Conservation (phyloP, 768 basidiomycete genomes). For the Leccinum uliginosum region DNA sequence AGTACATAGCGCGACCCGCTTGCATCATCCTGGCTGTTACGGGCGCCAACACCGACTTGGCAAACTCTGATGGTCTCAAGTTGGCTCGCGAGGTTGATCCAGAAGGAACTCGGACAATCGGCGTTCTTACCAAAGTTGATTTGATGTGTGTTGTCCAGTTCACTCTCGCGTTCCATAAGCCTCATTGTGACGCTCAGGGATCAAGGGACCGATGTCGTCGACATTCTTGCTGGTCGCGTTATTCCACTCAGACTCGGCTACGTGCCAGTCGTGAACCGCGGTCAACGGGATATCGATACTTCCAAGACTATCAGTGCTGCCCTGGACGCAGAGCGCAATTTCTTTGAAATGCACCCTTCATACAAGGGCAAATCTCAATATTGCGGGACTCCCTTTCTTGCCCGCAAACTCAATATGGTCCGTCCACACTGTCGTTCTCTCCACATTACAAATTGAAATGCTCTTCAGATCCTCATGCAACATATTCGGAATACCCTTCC, state of each 20-base stretch:
- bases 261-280: constrained; percentile 97
- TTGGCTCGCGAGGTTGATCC: constrained; percentile 96
- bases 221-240: constrained; percentile 95
- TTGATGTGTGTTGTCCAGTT: constrained; percentile 68
- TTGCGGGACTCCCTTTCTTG: constrained; percentile 96
- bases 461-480: constrained; percentile 89
- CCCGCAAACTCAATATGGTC: constrained; percentile 92
- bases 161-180: not conserved
- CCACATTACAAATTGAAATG: not conserved
- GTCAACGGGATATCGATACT: constrained; percentile 93
- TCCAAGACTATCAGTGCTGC: constrained; percentile 82
- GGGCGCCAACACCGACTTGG: constrained; percentile 93
- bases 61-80: constrained; percentile 97
- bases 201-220: constrained; percentile 95
- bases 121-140: constrained; percentile 97
- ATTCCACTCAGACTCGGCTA: constrained; percentile 96
- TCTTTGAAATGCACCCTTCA: constrained; percentile 91
- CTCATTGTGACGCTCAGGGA: constrained; percentile 57
- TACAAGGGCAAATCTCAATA: constrained; percentile 94
- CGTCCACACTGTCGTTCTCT: constrained; percentile 18
- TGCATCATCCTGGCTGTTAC: constrained; percentile 98
- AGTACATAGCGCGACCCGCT: constrained; percentile 91
- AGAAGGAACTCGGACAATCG: constrained; percentile 94
- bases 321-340: constrained; percentile 84
- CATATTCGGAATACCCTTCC: constrained; percentile 97